phyloP scores from a whole-genome alignment of 352 stramenopile genomes.

The Phytophthora ohioensis region DNA sequence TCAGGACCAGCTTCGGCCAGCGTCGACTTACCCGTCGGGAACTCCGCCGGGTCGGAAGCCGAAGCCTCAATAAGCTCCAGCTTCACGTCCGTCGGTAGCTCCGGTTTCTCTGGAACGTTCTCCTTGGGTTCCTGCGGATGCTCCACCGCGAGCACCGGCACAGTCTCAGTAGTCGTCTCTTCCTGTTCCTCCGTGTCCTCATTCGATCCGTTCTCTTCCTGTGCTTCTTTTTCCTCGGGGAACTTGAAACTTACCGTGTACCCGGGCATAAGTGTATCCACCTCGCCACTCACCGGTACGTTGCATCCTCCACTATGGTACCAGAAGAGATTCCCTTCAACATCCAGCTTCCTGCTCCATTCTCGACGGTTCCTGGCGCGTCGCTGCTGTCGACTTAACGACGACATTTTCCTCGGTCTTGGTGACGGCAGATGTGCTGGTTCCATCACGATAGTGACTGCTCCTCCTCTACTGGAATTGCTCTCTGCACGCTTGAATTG shows the following conservation, averaged over 20 bases:
- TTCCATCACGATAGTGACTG: slow-evolving; percentile 22
- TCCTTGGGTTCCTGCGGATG: slow-evolving; percentile 29
- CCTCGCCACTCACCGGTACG: slow-evolving; percentile 18
- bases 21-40: slow-evolving; percentile 44
- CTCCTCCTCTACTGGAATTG: slow-evolving; percentile 16
- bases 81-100: slow-evolving; percentile 33
- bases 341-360: slow-evolving; percentile 72
- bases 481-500: slow-evolving; percentile 10
- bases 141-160: slow-evolving; percentile 26
- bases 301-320: slow-evolving; percentile 45
- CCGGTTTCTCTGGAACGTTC: slow-evolving; percentile 17
- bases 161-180: slow-evolving; percentile 12
- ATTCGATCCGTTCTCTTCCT: slow-evolving; percentile 16
- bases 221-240: slow-evolving; percentile 26
- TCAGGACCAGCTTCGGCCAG: slow-evolving; percentile 40
- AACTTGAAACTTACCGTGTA: slow-evolving; percentile 48
- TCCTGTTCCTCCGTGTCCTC: slow-evolving; percentile 4
- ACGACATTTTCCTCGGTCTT: slow-evolving; percentile 42
- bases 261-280: slow-evolving; percentile 30
- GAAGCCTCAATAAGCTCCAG: slow-evolving; percentile 44
- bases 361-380: slow-evolving; percentile 65
- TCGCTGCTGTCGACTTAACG: slow-evolving; percentile 45
- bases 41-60: slow-evolving; percentile 30
- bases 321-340: slow-evolving; percentile 69
- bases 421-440: slow-evolving; percentile 26